A percentile compares a stretch with the other conserved stretches of the same genome.
Evolutionary conservation across 2,329 filamentous ascomycete species (phyloP).

Genomic region (Mycosphaerella arachidis): DNA sequence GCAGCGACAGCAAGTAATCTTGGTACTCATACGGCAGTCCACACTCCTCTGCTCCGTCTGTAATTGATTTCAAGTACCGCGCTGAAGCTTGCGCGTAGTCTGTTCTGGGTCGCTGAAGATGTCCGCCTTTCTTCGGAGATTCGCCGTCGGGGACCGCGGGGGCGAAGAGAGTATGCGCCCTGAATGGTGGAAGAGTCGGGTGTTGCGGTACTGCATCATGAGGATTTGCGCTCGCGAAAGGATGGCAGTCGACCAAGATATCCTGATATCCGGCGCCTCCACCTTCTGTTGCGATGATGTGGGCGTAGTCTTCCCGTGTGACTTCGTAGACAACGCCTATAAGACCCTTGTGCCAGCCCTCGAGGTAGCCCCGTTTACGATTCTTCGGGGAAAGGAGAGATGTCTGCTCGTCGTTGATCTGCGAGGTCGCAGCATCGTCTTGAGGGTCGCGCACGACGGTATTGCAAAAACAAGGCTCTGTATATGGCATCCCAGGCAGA

Average conservation of each 20-base stretch:
- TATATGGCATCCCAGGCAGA: constrained; percentile 78
- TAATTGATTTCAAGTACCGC: constrained; percentile 77
- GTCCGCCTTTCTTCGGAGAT: constrained; percentile 33
- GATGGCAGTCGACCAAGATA: constrained; percentile 71
- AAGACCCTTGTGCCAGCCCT: constrained; percentile 78
- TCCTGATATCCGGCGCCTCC: constrained; percentile 82
- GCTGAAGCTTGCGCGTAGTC: constrained; percentile 76
- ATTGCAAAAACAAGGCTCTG: constrained; percentile 90
- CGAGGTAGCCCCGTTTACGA: constrained; percentile 46
- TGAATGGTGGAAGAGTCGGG: constrained; percentile 63
- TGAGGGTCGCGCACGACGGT: constrained; percentile 55
- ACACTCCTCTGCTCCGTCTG: constrained; percentile 73
- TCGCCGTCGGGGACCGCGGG: constrained; percentile 41
- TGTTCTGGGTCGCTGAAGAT: constrained; percentile 58
- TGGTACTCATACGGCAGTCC: constrained; percentile 74
- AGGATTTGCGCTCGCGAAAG: constrained; percentile 54
- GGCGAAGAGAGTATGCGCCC: constrained; percentile 79
- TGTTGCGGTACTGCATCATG: constrained; percentile 58
- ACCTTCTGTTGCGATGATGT: constrained; percentile 86
- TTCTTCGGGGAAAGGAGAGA: constrained; percentile 22
- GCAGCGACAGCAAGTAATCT: constrained; percentile 63
- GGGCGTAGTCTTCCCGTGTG: constrained; percentile 72
- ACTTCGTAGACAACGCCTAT: constrained; percentile 96
- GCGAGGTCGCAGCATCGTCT: constrained; percentile 15
- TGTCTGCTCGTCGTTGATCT: constrained; percentile 32